phyloP scores from a whole-genome alignment of 768 basidiomycete genomes.

The Hemileccinum impolitum region DNA sequence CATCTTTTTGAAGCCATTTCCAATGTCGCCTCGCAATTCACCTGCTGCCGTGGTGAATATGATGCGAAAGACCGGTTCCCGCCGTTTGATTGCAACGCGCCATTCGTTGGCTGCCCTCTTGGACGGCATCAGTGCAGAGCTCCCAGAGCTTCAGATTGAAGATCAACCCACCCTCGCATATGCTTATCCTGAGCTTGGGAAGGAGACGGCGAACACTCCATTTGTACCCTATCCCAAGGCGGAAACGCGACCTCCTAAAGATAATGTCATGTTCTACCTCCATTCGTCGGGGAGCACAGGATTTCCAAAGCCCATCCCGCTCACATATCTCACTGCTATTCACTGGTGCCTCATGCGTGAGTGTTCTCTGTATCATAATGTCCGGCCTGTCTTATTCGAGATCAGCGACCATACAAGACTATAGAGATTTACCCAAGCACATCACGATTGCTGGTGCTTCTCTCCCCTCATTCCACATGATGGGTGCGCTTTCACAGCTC shows the following conservation, averaged over 20 bases:
- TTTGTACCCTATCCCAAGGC: slow-evolving; percentile 8
- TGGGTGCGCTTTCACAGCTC: slow-evolving; percentile 10
- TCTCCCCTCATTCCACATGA: slow-evolving; percentile 22
- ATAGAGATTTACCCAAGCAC: neutral
- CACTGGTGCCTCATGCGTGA: slow-evolving; percentile 36
- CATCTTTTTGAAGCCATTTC: slow-evolving; percentile 28
- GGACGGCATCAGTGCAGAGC: slow-evolving; percentile 23
- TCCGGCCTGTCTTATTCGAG: neutral
- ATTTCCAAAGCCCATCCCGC: slow-evolving; percentile 40
- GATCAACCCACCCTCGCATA: slow-evolving; percentile 14
- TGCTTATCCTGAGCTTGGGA: slow-evolving; percentile 8
- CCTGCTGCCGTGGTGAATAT: slow-evolving; percentile 31
- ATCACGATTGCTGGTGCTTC: slow-evolving; percentile 11
- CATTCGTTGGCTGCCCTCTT: slow-evolving; percentile 31
- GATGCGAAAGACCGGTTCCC: slow-evolving; percentile 37
- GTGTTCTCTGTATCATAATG: slow-evolving; percentile 3
- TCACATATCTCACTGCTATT: slow-evolving; percentile 28
- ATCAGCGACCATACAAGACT: slow-evolving; percentile 6
- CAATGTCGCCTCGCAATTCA: slow-evolving; percentile 39
- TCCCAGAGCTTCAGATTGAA: slow-evolving; percentile 16
- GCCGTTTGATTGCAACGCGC: slow-evolving; percentile 36
- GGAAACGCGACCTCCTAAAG: slow-evolving; percentile 4
- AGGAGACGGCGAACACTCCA: neutral
- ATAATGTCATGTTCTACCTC: slow-evolving; percentile 32
- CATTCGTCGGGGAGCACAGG: slow-evolving; percentile 52